Conservation (phyloP, 768 basidiomycete genomes). For the Sporobolomyces pararoseus region DNA sequence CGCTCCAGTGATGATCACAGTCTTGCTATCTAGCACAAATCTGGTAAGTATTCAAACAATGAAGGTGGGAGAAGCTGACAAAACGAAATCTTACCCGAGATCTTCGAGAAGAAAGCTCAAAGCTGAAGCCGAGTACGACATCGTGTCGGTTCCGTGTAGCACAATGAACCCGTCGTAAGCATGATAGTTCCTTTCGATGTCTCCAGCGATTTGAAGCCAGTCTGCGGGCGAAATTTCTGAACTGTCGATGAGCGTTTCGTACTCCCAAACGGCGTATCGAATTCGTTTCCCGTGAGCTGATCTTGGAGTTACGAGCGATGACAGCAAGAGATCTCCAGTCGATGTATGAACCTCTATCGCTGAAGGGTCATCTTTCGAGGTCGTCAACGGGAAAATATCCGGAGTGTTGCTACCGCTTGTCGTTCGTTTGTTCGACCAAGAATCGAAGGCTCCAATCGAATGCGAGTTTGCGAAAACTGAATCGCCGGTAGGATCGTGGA, state of each 20-base stretch:
- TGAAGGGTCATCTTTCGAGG: constrained; percentile 12
- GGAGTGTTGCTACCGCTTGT: constrained; percentile 46
- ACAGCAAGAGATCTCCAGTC: constrained; percentile 38
- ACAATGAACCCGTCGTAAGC: constrained; percentile 84
- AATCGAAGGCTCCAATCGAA: constrained; percentile 72
- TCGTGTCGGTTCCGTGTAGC: constrained; percentile 72
- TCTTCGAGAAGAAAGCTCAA: constrained; percentile 88
- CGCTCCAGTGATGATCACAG: constrained; percentile 77
- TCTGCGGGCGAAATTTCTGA: constrained; percentile 68
- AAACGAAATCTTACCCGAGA: constrained; percentile 73
- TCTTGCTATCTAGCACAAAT: constrained; percentile 69
- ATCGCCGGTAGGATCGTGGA: constrained; percentile 84
- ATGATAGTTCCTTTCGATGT: constrained; percentile 86
- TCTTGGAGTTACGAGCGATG: constrained; percentile 63
- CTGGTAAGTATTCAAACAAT: neutral
- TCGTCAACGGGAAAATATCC: constrained; percentile 47
- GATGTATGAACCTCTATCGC: constrained; percentile 30
- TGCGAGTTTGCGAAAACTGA: constrained; percentile 76
- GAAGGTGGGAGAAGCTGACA: constrained; percentile 57
- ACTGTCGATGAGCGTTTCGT: constrained; percentile 81
- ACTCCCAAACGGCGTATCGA: constrained; percentile 58
- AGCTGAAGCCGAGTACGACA: constrained; percentile 71
- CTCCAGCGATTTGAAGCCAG: constrained; percentile 71
- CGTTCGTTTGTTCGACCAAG: constrained; percentile 56
- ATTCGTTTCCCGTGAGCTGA: constrained; percentile 72